Base-by-base conservation (phyloP, 2,329 filamentous ascomycete species). In the Mollisiaceae sp. region DNA sequence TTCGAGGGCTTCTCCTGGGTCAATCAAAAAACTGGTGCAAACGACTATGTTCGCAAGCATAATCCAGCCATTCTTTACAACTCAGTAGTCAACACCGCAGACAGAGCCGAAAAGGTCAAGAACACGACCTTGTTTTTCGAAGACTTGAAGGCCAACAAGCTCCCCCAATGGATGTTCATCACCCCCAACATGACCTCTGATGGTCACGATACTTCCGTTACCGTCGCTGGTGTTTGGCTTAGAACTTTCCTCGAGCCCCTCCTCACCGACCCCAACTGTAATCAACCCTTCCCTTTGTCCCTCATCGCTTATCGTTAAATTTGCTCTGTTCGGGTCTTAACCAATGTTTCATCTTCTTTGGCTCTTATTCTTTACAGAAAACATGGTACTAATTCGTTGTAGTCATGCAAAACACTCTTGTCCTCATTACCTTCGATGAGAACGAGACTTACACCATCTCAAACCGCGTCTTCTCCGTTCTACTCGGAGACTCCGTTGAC, bases 1-100 rank as follows among this genome's bases (percentile, higher is more conserved):
- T 94, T 87, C 78, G 84, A 91, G 76, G 91, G 91, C 27, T 77
- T 77, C 41, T 80, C 79, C 0, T 92, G 81, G 75, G 82, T 86
- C 63, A 92, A 93, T 77, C 86, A 87, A 69, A 67, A 86, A 70
- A 91, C 84, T 2, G 84, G 85, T 36, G 83, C 84, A 58, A 91
- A 93, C 73, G 87, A 90, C 79, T 95, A 95, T 75, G 91, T 94
- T 8, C 88, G 92, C 74, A 94, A 95, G 80, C 92, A 95, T 80
- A 93, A 94, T 77, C 81, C 85, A 57, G 78, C 83, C 18, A 80
- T 94, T 64, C 81, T 90, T 62, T 92, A 86, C 78, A 84, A 93
- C 75, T 86, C 85, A 41, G 82, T 91, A 60, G 84, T 89, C 65
- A 80, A 82, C 60, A 84, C 83, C 59, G 77, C 82, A 35, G 82